A percentile compares a stretch with the other conserved stretches of the same genome.
These are phyloP conservation scores for Trichoderma citrinoviride DNA, from an alignment of 2,329 filamentous ascomycete species.

Conservation along the genomic window DNA sequence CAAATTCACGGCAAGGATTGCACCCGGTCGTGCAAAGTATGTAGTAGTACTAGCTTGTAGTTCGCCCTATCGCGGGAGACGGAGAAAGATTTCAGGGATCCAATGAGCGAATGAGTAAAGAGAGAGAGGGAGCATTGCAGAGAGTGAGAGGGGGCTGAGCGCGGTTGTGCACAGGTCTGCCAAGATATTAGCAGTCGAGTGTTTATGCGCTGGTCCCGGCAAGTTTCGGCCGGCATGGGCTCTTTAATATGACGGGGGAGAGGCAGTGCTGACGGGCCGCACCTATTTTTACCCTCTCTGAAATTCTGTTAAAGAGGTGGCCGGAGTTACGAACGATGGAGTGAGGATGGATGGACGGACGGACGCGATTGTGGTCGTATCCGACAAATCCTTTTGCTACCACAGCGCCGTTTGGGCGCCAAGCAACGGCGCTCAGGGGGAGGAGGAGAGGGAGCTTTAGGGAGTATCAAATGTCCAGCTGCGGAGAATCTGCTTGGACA, in stretches of 20 bases:
- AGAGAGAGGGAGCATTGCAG: too few relatives aligned
- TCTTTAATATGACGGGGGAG: slow-evolving; percentile 4
- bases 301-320: background rate
- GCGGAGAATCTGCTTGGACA: background rate
- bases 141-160: slow-evolving; percentile 12
- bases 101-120: background rate
- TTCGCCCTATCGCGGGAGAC: slow-evolving; percentile 1
- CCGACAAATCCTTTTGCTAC: background rate
- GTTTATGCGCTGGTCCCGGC: slow-evolving; percentile 16
- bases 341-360: background rate
- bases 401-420: background rate
- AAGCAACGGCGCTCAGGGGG: slow-evolving; percentile 9
- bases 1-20: background rate
- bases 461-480: background rate
- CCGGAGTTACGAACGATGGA: slow-evolving; percentile 2
- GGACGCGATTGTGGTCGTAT: slow-evolving; percentile 1
- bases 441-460: background rate
- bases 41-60: background rate
- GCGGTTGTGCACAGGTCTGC: slow-evolving; percentile 5
- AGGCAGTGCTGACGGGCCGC: slow-evolving; percentile 18
- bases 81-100: slow-evolving; percentile 1
- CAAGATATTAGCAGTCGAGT: slow-evolving; percentile 9
- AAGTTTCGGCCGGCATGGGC: slow-evolving; percentile 6
- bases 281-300: background rate
- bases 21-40: background rate